Evolutionary conservation across 1,284 basidiomycete species (phyloP).

Genomic region (Somion occarium): DNA sequence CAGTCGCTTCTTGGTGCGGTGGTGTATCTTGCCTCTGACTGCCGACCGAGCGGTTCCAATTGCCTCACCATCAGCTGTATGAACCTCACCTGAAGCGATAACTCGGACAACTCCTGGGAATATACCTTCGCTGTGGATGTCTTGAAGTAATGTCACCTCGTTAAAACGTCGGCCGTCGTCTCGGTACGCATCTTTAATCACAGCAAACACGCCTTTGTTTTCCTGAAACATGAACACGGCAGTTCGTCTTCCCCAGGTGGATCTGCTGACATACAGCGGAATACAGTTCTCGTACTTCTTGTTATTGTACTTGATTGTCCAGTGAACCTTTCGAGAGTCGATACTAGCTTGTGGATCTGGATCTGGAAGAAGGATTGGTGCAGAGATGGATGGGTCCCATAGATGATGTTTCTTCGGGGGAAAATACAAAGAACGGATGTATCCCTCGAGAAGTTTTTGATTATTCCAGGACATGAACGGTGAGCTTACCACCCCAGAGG

Average conservation of each 20-base stretch:
- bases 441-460: conserved; percentile 1
- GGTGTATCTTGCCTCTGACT: neutral
- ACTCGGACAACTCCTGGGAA: conserved; percentile 10
- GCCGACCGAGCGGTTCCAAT: neutral
- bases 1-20: neutral
- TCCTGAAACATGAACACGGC: conserved; percentile 4
- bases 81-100: neutral
- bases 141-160: conserved; percentile 1
- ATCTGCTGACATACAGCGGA: neutral
- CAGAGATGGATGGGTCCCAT: conserved; percentile 4
- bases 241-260: conserved; percentile 6
- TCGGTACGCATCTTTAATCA: conserved; percentile 11
- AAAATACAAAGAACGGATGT: conserved; percentile 9
- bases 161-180: neutral
- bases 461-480: neutral
- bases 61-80: neutral
- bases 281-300: neutral
- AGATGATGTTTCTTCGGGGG: conserved; percentile 8
- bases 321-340: neutral
- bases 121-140: conserved; percentile 6
- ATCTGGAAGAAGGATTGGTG: neutral
- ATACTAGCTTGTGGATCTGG: neutral
- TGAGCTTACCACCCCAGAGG: conserved; percentile 5
- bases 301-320: neutral
- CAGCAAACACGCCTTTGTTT: neutral